Percentiles rank a stretch among this genome's conserved stretches.
Evolutionary conservation across 208 protist species (phyloP).

Genomic region (Trypanosoma rangeli): DNA sequence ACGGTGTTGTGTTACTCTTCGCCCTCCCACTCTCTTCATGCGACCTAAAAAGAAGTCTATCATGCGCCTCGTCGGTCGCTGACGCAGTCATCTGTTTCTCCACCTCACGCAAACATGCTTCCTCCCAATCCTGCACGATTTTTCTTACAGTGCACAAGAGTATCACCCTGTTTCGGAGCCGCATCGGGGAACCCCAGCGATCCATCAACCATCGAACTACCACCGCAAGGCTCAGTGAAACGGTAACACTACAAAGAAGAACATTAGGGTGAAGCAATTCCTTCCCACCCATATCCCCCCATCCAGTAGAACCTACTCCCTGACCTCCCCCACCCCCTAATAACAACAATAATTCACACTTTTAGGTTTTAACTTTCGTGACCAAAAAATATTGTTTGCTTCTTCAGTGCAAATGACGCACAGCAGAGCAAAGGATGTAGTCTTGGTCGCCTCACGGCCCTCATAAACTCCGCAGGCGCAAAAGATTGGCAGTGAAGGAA

Average conservation of each 20-base stretch:
- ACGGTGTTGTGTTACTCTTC: slow-evolving; percentile 4
- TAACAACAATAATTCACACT: not conserved
- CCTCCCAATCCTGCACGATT: slow-evolving; percentile 45
- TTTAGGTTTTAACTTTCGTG: too few species aligned
- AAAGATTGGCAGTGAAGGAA: too few species aligned
- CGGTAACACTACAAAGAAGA: slow-evolving; percentile 18
- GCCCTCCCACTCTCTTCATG: not conserved
- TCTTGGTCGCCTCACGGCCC: too few species aligned
- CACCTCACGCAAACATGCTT: slow-evolving; percentile 35
- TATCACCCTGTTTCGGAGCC: slow-evolving; percentile 40
- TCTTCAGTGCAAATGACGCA: too few species aligned
- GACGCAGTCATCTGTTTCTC: not conserved
- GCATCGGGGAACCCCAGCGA: slow-evolving; percentile 19
- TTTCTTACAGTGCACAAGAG: slow-evolving; percentile 30
- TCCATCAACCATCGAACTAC: slow-evolving; percentile 12
- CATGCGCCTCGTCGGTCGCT: not conserved
- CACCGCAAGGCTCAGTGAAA: slow-evolving; percentile 25
- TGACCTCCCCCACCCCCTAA: too few species aligned
- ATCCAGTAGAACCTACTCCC: not conserved
- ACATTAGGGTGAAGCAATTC: not conserved
- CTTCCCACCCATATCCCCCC: not conserved
- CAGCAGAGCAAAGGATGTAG: too few species aligned
- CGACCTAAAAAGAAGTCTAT: slow-evolving; percentile 4
- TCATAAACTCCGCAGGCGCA: too few species aligned
- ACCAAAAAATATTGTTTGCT: too few species aligned